Percentiles rank a stretch among this genome's conserved stretches.
phyloP scores from a whole-genome alignment of 2,329 filamentous ascomycete species.

The Hypomyces rosellus region DNA sequence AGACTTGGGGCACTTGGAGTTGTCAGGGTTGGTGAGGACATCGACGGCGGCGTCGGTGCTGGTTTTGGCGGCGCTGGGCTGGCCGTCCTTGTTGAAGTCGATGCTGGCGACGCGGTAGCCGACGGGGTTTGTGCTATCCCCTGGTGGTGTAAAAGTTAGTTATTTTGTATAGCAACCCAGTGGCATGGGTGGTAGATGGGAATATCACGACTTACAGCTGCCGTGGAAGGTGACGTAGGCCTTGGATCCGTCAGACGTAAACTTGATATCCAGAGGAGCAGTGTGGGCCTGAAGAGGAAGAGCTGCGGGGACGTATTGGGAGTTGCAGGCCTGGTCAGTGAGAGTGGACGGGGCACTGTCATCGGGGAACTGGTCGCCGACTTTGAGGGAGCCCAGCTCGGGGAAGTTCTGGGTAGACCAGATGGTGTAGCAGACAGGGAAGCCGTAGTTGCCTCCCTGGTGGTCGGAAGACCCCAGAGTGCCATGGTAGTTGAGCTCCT shows the following conservation, averaged over 20 bases:
- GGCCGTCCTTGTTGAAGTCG: conserved; percentile 33
- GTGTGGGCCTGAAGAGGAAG: conserved; percentile 59
- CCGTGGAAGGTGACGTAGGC: conserved; percentile 69
- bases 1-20: conserved; percentile 43
- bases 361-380: conserved; percentile 45
- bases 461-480: conserved; percentile 34
- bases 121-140: conserved; percentile 35
- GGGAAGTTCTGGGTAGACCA: conserved; percentile 50
- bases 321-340: conserved; percentile 40
- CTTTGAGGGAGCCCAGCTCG: conserved; percentile 31
- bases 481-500: conserved; percentile 69
- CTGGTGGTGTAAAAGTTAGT: conserved; percentile 20
- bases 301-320: conserved; percentile 41
- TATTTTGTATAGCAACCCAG: background rate
- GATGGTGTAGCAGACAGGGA: conserved; percentile 61
- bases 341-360: conserved; percentile 25
- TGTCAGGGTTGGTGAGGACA: conserved; percentile 50
- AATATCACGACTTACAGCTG: conserved; percentile 45
- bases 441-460: conserved; percentile 57
- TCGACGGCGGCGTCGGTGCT: conserved; percentile 44
- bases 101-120: conserved; percentile 42
- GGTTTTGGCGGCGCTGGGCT: conserved; percentile 31
- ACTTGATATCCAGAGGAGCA: conserved; percentile 66
- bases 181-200: background rate
- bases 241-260: conserved; percentile 48